Conservation (phyloP, 2,329 filamentous ascomycete species). For the Chaetomium strumarium region DNA sequence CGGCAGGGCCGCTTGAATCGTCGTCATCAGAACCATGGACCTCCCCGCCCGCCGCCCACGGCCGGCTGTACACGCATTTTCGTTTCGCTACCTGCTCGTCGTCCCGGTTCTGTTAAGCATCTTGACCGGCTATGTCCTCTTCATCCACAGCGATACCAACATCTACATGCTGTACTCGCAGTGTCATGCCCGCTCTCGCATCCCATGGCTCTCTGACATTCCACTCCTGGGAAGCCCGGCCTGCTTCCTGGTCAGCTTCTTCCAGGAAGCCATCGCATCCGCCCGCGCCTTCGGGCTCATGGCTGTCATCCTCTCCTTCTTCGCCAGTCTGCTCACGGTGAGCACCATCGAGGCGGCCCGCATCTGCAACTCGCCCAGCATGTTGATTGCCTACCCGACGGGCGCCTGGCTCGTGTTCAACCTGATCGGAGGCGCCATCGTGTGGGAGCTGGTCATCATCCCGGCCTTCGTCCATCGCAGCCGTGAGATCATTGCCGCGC, state of each 20-base stretch:
- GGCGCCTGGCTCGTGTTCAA: conserved; percentile 43
- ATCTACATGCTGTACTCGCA: conserved; percentile 48
- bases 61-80: conserved; percentile 47
- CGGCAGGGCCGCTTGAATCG: no score
- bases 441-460: conserved; percentile 47
- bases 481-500: conserved; percentile 31
- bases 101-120: conserved; percentile 43
- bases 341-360: conserved; percentile 46
- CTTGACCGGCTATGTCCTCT: conserved; percentile 38
- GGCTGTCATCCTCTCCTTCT: conserved; percentile 38
- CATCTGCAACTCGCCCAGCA: conserved; percentile 31
- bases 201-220: conserved; percentile 40
- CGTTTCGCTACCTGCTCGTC: conserved; percentile 47
- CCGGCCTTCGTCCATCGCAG: conserved; percentile 44
- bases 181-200: conserved; percentile 43
- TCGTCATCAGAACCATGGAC: conserved; percentile 12
- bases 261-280: conserved; percentile 37
- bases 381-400: conserved; percentile 32
- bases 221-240: conserved; percentile 41
- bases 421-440: conserved; percentile 43
- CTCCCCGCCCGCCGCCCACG: conserved; percentile 24
- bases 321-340: conserved; percentile 44
- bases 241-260: conserved; percentile 48
- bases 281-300: conserved; percentile 37
- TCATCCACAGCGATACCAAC: conserved; percentile 45